Evolutionary conservation across 345 rosid species (phyloP), one percentile per base, ranked within the genome.

Genomic region (Gossypium herbaceum): DNA sequence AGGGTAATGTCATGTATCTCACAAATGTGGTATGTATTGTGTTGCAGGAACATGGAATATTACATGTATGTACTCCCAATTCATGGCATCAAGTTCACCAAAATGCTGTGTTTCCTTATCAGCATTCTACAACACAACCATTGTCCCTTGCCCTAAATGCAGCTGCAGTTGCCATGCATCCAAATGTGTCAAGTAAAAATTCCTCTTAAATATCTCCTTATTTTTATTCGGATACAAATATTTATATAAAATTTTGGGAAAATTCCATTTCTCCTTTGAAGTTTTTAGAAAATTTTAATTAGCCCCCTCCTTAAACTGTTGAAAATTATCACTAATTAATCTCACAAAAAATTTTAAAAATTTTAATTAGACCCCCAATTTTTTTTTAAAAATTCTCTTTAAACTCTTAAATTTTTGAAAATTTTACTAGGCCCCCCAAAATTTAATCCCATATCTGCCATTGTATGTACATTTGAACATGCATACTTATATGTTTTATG

Each of bases 81-180:
- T 80, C 76, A 12, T 84, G 72, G 81, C 97, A 79, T 86, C 97
- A 77, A 75, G 76, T 1, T 73, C 85, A 19, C 98, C 97, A 15
- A 86, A 81, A 58, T 94, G 98, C 71, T 94, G 98, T 69, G 97
- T 94, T 72, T 91, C 97, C 58, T 77, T 92, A 73, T 92, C 98
- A 9, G 85, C 93, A 5, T 92, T 94, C 75, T 94, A 91, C 77
- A 83, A 84, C 55, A 51, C 74, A 62, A 82, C 86, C 16, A 84
- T 94, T 12, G 89, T 89, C 52, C 86, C 97, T 75, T 94, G 97
- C 78, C 91, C 90, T 2, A 73, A 60, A 10, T 94, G 95, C 81
- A 91, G 94, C 74, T 94, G 97, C 71, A 77, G 81, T 16, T 92
- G 98, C 81, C 85, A 73, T 15, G 81, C 77, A 2, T 17, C 85